phyloP scores from a whole-genome alignment of 495 filamentous ascomycete species.

The Daldinia caldariorum region DNA sequence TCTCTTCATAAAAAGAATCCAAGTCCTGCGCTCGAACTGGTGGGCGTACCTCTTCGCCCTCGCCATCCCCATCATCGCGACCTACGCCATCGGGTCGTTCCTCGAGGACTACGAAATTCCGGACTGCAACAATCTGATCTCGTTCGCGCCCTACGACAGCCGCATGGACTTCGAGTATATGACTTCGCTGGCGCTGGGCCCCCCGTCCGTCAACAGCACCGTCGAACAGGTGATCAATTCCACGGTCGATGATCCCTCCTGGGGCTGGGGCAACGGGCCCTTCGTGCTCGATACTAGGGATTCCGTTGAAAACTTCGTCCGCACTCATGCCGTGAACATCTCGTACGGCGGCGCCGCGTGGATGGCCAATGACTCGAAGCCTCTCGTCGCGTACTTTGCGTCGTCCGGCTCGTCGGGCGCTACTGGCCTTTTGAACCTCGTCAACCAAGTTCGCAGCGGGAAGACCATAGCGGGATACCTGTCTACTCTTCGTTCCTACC shows the following conservation, averaged over 20 bases:
- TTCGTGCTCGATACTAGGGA: slow-evolving; percentile 53
- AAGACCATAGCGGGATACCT: slow-evolving; percentile 63
- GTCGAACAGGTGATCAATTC: slow-evolving; percentile 20
- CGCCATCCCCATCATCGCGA: slow-evolving; percentile 68
- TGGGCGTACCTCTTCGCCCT: slow-evolving; percentile 71
- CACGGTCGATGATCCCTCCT: slow-evolving; percentile 12
- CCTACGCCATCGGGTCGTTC: slow-evolving; percentile 42
- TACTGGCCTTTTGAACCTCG: slow-evolving; percentile 59
- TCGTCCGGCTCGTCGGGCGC: slow-evolving; percentile 50
- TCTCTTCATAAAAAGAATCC: slow-evolving; percentile 72
- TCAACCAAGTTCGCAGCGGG: slow-evolving; percentile 44
- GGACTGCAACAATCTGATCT: slow-evolving; percentile 31
- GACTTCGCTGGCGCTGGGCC: slow-evolving; percentile 15
- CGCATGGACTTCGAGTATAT: slow-evolving; percentile 3
- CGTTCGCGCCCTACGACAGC: slow-evolving; percentile 18
- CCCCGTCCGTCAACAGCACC: slow-evolving; percentile 26
- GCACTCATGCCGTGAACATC: slow-evolving; percentile 62
- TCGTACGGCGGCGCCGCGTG: slow-evolving; percentile 72
- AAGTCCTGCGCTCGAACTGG: slow-evolving; percentile 71
- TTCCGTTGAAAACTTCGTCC: slow-evolving; percentile 69
- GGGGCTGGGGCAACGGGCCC: slow-evolving; percentile 18
- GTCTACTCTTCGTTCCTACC: slow-evolving; percentile 66
- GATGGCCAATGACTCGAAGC: slow-evolving; percentile 53
- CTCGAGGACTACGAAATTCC: slow-evolving; percentile 56
- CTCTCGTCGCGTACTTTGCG: slow-evolving; percentile 66